Percentiles rank a stretch among this genome's conserved stretches.
These are phyloP conservation scores for Rhodosporidiobolus odoratus DNA, from an alignment of 768 basidiomycete species.

Conservation along the genomic window DNA sequence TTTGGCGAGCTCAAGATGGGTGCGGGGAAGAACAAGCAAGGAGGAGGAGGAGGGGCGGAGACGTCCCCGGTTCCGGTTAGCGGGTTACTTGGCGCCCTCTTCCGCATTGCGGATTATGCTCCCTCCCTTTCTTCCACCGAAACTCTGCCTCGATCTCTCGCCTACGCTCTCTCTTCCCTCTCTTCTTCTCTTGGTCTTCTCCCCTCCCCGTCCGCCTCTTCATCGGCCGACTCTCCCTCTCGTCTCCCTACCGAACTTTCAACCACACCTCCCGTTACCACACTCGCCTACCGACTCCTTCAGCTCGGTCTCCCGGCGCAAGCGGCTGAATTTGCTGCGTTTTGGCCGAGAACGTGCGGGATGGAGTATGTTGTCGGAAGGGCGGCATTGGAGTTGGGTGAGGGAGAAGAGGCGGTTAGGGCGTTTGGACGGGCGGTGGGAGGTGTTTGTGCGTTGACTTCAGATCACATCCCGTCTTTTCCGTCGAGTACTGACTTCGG, in stretches of 20 bases:
- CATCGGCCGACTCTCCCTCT: neutral
- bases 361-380: slow-evolving; percentile 30
- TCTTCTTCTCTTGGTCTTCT: slow-evolving; percentile 9
- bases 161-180: neutral
- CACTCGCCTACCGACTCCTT: slow-evolving; percentile 9
- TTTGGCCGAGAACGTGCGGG: slow-evolving; percentile 22
- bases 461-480: neutral
- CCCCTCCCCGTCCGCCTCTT: too few species aligned
- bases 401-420: slow-evolving; percentile 20
- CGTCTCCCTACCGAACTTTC: neutral
- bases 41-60: neutral
- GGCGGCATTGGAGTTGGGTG: slow-evolving; percentile 28
- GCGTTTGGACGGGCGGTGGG: slow-evolving; percentile 28
- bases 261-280: neutral
- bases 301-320: slow-evolving; percentile 1
- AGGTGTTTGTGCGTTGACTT: slow-evolving; percentile 21
- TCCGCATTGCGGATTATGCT: slow-evolving; percentile 4
- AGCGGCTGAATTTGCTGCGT: slow-evolving; percentile 23
- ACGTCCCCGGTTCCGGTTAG: slow-evolving; percentile 4
- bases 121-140: slow-evolving; percentile 5
- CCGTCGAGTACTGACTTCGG: slow-evolving; percentile 47
- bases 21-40: neutral
- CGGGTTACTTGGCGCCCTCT: slow-evolving; percentile 27
- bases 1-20: slow-evolving; percentile 15
- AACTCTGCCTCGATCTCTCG: slow-evolving; percentile 14